A percentile compares a stretch with the other conserved stretches of the same genome.
These are phyloP conservation scores for Antitrichia curtipendula DNA, from an alignment of 225 moss, liverwort and hornwort species.

Conservation along the genomic window DNA sequence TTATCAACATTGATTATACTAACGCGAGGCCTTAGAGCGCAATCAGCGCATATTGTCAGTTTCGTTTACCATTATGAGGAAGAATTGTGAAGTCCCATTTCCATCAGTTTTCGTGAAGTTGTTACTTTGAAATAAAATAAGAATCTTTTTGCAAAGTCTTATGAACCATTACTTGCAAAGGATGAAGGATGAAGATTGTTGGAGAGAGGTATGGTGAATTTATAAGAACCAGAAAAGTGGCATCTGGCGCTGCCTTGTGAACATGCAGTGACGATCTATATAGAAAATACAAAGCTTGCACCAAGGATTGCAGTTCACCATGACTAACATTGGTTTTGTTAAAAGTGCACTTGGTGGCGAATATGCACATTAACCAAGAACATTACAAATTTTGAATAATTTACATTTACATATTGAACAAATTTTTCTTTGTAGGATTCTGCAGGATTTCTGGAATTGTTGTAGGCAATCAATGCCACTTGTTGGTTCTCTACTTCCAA, in stretches of 20 bases:
- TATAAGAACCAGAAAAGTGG: neutral
- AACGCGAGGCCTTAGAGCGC: no score
- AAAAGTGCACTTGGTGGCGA: no score
- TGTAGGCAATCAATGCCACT: neutral
- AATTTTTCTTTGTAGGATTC: neutral
- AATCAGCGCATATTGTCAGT: no score
- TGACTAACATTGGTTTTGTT: no score
- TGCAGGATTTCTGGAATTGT: neutral
- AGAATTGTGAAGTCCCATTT: neutral
- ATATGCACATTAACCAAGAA: neutral
- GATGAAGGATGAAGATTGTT: neutral
- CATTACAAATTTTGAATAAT: neutral
- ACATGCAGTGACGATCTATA: no score
- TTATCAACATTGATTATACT: conserved; percentile 22
- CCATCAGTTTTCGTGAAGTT: neutral
- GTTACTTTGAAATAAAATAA: neutral
- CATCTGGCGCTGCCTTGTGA: no score
- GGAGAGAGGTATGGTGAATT: neutral
- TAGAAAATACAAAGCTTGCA: no score
- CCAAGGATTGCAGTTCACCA: no score
- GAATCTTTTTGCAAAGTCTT: neutral
- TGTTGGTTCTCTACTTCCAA: neutral
- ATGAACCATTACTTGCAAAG: neutral
- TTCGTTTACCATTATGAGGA: no score
- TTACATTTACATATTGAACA: neutral